These are phyloP conservation scores for Metschnikowia peoriensis DNA, from an alignment of 805 yeast species.

Conservation along the genomic window DNA sequence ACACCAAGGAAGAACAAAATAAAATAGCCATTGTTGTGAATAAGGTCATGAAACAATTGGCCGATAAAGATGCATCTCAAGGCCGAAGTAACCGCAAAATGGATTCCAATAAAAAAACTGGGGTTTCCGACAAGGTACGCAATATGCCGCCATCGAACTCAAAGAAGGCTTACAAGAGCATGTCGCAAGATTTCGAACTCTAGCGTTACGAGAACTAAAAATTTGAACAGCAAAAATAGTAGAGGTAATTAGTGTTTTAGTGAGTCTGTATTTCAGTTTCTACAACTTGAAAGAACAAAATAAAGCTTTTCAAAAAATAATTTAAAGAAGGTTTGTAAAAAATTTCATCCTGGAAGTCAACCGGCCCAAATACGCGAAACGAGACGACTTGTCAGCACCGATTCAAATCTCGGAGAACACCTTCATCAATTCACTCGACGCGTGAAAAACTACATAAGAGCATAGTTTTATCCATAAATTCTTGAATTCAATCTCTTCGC, in stretches of 20 bases:
- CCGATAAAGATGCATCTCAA: constrained; percentile 36
- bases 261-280: no score
- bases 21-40: constrained; percentile 50
- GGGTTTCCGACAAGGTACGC: background rate
- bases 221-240: no score
- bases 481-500: no score
- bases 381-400: no score
- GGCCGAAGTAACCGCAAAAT: constrained; percentile 1
- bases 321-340: no score
- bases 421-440: background rate
- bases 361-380: no score
- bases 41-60: constrained; percentile 52
- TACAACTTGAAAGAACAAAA: no score
- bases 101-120: background rate
- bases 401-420: no score
- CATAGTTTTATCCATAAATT: no score
- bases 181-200: constrained; percentile 13
- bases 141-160: constrained; percentile 1
- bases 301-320: no score
- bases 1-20: constrained; percentile 41
- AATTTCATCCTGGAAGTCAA: no score
- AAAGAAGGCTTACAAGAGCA: constrained; percentile 10
- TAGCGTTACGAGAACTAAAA: background rate
- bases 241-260: no score
- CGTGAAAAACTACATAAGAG: background rate